Conservation (phyloP, 2,329 filamentous ascomycete genomes). For the Neofusicoccum cordaticola region DNA sequence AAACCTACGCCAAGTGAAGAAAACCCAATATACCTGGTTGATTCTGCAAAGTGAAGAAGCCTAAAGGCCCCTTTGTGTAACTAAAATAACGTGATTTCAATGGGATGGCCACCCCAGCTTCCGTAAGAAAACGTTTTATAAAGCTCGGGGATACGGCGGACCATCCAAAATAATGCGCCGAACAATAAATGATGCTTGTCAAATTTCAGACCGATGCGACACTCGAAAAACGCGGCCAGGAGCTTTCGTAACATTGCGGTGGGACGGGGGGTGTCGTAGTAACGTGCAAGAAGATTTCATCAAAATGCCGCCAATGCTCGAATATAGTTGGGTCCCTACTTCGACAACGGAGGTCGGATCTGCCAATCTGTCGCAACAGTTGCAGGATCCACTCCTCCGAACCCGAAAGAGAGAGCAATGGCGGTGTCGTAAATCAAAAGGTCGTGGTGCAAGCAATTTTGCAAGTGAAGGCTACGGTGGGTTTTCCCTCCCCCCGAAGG, state of each 20-base stretch:
- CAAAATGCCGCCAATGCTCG: neutral
- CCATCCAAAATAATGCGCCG: slow-evolving; percentile 9
- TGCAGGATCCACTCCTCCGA: neutral
- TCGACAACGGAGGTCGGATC: neutral
- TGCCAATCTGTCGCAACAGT: neutral
- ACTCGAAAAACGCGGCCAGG: neutral
- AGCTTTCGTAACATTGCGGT: neutral
- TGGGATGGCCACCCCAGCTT: neutral
- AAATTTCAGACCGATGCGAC: neutral
- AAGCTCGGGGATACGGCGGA: neutral
- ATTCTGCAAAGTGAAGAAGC: slow-evolving; percentile 19
- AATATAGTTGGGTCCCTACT: slow-evolving; percentile 4
- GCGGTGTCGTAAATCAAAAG: neutral
- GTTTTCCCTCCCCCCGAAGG: slow-evolving; percentile 12
- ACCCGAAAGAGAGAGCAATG: slow-evolving; percentile 5
- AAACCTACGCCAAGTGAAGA: neutral
- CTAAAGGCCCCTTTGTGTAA: neutral
- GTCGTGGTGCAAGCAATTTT: neutral
- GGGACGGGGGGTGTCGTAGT: slow-evolving; percentile 6
- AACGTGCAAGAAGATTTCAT: neutral
- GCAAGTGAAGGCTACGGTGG: neutral
- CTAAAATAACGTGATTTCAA: neutral
- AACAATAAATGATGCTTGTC: slow-evolving; percentile 6
- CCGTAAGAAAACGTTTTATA: neutral
- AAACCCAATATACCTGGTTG: slow-evolving; percentile 21